Conservation (phyloP, 2,329 filamentous ascomycete genomes). For the Fusarium clavum region DNA sequence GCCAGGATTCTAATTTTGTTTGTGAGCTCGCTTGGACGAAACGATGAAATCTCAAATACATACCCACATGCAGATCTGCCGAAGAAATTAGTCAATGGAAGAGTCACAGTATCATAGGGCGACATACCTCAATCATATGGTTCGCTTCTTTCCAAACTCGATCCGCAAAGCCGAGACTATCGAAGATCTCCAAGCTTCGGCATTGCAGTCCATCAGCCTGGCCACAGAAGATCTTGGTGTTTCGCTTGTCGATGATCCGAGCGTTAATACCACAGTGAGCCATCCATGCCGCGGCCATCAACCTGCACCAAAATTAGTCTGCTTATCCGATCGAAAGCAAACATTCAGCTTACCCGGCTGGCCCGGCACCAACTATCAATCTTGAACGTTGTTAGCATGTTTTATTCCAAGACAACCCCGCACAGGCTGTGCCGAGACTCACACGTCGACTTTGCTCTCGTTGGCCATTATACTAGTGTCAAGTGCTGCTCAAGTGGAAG, state of each 20-base stretch:
- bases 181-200: background rate
- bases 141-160: background rate
- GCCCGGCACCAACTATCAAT: background rate
- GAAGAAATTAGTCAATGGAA: background rate
- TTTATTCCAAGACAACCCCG: background rate
- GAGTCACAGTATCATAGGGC: fast-evolving
- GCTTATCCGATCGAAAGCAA: background rate
- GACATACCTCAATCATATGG: background rate
- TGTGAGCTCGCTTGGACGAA: background rate
- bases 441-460: background rate
- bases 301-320: background rate
- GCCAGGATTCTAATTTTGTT: background rate
- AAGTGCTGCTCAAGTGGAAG: background rate
- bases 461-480: background rate
- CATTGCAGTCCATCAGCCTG: constrained; percentile 1
- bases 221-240: background rate
- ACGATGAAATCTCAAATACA: background rate
- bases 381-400: background rate
- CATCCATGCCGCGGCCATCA: constrained; percentile 2
- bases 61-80: constrained; percentile 1
- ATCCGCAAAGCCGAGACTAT: background rate
- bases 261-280: background rate
- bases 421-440: background rate
- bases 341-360: background rate
- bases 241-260: constrained; percentile 2